Percentiles rank a stretch among this genome's conserved stretches.
Evolutionary conservation across 1,284 basidiomycete genomes (phyloP).

Genomic region (Athelia psychrophila): DNA sequence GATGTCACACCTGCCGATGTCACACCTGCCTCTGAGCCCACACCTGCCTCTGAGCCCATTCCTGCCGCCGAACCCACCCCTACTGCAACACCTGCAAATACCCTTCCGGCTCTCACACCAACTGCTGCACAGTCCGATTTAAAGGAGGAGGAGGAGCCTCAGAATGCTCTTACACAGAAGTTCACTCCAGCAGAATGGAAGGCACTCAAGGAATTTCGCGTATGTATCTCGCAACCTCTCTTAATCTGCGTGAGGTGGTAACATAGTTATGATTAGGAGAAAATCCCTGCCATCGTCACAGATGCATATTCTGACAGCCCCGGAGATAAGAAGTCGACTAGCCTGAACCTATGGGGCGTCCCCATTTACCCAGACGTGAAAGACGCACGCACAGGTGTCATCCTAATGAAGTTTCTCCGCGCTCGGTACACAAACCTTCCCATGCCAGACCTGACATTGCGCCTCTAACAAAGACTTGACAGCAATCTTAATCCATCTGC

Average conservation of each 20-base stretch:
- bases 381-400: conserved; percentile 64
- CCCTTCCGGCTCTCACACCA: not conserved
- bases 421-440: conserved; percentile 51
- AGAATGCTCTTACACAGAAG: conserved; percentile 62
- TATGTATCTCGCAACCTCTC: conserved; percentile 25
- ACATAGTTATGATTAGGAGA: conserved; percentile 32
- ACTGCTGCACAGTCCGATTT: not conserved
- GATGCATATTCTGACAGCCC: conserved; percentile 55
- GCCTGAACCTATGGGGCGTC: conserved; percentile 70
- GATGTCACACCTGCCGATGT: not conserved
- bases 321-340: conserved; percentile 37
- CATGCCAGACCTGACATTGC: not conserved
- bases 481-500: conserved; percentile 55
- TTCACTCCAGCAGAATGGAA: conserved; percentile 70
- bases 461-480: not conserved
- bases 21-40: conserved; percentile 3
- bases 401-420: conserved; percentile 76
- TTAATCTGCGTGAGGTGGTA: not conserved
- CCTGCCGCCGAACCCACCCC: conserved; percentile 1
- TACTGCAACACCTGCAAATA: conserved; percentile 1
- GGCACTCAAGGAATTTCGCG: conserved; percentile 65
- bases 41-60: not conserved
- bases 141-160: conserved; percentile 42
- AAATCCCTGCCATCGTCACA: conserved; percentile 55
- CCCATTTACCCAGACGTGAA: conserved; percentile 50